A percentile compares a stretch with the other conserved stretches of the same genome.
phyloP scores from a whole-genome alignment of 225 moss, liverwort and hornwort species.

The Polytrichum formosum region DNA sequence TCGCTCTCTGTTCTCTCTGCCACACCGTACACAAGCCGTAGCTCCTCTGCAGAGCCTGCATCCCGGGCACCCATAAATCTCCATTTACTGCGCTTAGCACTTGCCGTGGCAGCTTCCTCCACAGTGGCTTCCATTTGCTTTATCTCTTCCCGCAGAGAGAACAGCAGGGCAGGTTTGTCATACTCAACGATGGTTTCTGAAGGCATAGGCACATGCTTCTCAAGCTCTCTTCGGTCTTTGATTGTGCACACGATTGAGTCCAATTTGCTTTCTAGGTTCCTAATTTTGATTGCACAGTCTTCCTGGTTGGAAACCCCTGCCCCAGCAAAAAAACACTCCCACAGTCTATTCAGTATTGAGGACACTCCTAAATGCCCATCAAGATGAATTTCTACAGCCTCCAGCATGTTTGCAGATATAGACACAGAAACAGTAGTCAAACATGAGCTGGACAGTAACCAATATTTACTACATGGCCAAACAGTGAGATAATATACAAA shows the following conservation, averaged over 20 bases:
- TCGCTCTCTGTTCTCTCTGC: conserved; percentile 99
- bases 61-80: conserved; percentile 98
- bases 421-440: too few relatives aligned
- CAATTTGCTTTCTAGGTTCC: conserved; percentile 95
- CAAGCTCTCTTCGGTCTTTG: conserved; percentile 96
- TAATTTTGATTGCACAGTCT: conserved; percentile 98
- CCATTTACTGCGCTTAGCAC: conserved; percentile 98
- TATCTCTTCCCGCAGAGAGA: conserved; percentile 86
- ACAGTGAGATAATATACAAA: not conserved
- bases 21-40: conserved; percentile 98
- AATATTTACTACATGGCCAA: too few relatives aligned
- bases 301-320: conserved; percentile 99
- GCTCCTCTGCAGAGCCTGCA: conserved; percentile 93
- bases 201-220: conserved; percentile 97
- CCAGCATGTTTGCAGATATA: too few relatives aligned
- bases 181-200: conserved; percentile 86
- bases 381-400: too few relatives aligned
- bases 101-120: conserved; percentile 88
- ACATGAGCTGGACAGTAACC: too few relatives aligned
- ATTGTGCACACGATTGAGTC: conserved; percentile 99
- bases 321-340: conserved; percentile 4
- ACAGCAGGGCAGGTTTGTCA: conserved; percentile 87
- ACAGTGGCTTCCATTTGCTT: conserved; percentile 88
- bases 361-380: too few relatives aligned
- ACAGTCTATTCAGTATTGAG: too few relatives aligned